Evolutionary conservation across 768 basidiomycete genomes (phyloP), one percentile per base, ranked within the genome.

Genomic region (Termitomyces sp.): DNA sequence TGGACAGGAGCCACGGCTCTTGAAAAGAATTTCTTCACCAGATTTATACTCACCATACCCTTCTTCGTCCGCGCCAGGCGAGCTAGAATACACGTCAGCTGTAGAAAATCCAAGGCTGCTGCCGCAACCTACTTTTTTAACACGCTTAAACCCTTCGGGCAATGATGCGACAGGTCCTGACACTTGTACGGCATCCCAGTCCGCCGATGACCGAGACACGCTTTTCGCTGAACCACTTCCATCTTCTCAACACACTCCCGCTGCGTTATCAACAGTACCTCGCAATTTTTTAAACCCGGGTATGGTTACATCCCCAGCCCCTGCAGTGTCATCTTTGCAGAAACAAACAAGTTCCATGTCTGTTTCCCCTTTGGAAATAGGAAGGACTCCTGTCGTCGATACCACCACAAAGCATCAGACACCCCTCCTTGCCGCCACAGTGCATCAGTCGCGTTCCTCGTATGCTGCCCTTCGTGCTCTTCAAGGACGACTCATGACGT

Each of bases 1-100:
- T 42, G 85, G 85, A 31, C 77, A 81, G 64, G 69, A 73, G 59
- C 84, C 85, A 0, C 70, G 73, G 15, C 71, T 87, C 20, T 73
- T 87, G 30, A 77, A 74, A 60, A 81, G 86, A 24, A 72, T 87
- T 37, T 75, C 79, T 34, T 13, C 52, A 42, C n/a, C 72, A 24
- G 68, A 69, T 45, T 48, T 62, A 2, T 49, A 55, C 5, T 50
- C 20, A 12, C 59, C 63, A 41, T 62, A 66, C 30, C 66, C 64
- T 34, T 66, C 70, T 34, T 64, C 67, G 31, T 54, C 65, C n/a
- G 55, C 62, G 20, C 24, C 37, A 41, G 27, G 37, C 27, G 67
- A 68, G 31, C 61, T 57, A 11, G 52, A 55, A 44, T 58, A 63
- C 31, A 61, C 56, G 20, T 59, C 65, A 0, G 31, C 51, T 5